Evolutionary conservation across 805 yeast species (phyloP), one percentile per base, ranked within the genome.

Genomic region (Starmerella apis): DNA sequence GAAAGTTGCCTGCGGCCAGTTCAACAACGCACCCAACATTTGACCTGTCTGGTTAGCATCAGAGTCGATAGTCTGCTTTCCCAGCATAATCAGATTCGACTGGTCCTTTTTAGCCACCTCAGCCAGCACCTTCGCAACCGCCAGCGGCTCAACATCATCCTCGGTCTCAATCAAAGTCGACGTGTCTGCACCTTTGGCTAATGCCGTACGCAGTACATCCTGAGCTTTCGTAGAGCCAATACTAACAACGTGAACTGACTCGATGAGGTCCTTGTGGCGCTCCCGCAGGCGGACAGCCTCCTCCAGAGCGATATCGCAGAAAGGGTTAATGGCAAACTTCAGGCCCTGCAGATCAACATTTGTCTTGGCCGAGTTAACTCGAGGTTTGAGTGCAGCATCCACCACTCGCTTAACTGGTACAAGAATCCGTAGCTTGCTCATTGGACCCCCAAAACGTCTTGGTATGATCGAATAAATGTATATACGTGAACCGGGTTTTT

Each of bases 1-100:
- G 63, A 86, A 85, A 30, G 96, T 90, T 30, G 95, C 96, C 61
- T 88, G 96, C 18, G 96, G 94, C 97, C 97, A 90, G 62, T 80
- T 78, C 67, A 90, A 75, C 53, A 90, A 70, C 9, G 95, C 96
- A 2, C 96, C 97, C 48, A 92, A 76, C 80, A 92, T 86, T 68
- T 88, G 97, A 24, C 97, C 98, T 13, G 96, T 88, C 68, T 88
- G 95, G 66, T 86, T 86, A 39, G 86, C 73, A 63, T 92, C 99
- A 59, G 87, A 94, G 68, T 92, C 99, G 60, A 92, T 88, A 35
- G 97, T 86, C 69, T 92, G 98, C 65, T 92, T 92, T 43, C 99
- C 99, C 65, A 92, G 73, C 36, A 92, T 77, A 41, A 92, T 81
- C 64, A 92, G 70, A 67, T 92, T 88, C 35, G 85, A 75, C 9